These are phyloP conservation scores for Colletotrichum filicis DNA, from an alignment of 2,329 filamentous ascomycete genomes.

Conservation along the genomic window DNA sequence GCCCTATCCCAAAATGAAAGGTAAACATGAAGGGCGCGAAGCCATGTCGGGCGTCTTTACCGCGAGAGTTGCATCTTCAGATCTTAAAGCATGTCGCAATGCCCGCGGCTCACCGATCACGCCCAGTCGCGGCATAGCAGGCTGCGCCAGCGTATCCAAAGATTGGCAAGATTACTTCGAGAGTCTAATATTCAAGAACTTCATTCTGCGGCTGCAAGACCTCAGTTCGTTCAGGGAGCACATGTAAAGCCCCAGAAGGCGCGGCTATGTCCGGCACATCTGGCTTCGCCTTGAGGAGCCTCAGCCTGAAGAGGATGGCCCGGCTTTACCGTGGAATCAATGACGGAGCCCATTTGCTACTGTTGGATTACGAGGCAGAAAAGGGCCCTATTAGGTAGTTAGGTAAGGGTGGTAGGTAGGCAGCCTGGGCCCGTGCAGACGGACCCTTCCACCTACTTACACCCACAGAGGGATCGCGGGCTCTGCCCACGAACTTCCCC, in stretches of 20 bases:
- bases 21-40: neutral
- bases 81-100: neutral
- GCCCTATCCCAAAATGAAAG: neutral
- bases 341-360: neutral
- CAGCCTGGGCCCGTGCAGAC: too few relatives aligned
- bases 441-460: too few relatives aligned
- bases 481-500: too few relatives aligned
- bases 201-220: neutral
- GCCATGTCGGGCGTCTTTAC: neutral
- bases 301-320: neutral
- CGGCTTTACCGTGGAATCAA: neutral
- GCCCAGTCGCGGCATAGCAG: neutral
- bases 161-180: conserved; percentile 1
- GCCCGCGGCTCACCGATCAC: neutral
- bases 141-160: conserved; percentile 5
- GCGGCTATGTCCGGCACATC: neutral
- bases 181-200: neutral
- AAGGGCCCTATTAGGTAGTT: too few relatives aligned
- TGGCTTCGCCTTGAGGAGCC: conserved; percentile 6
- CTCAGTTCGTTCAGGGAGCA: neutral
- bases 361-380: too few relatives aligned
- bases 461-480: too few relatives aligned
- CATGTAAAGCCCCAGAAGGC: neutral
- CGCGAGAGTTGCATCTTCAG: neutral
- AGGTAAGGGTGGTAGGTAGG: too few relatives aligned